Base-by-base conservation (phyloP, 2,329 filamentous ascomycete genomes). In the Oidium heveae region DNA sequence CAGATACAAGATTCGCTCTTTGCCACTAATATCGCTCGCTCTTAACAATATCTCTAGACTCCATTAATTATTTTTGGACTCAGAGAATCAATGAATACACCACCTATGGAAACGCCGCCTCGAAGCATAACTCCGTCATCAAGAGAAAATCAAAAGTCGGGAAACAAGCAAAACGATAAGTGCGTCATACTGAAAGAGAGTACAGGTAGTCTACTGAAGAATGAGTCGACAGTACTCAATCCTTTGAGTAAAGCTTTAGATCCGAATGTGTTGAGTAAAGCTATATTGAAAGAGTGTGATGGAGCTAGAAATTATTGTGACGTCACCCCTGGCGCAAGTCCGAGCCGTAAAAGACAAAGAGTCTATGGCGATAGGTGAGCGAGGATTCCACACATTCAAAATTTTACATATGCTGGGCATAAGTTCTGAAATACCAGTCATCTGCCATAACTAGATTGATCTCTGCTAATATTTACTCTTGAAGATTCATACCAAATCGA, bases 401-500 rank as follows among this genome's bases (percentile, higher is more conserved):
- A 46, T 6, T 7, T 18, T 32, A 33, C 8, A 54, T n/a, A 6
- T 55, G 94, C 91, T 63, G 24, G 20, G n/a, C 10, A 28, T 4
- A 28, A 18, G 39, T n/a, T n/a, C n/a, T n/a, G 12, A 43, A 20
- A 43, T 43, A 10, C 39, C 6, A 43, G 7, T 43, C 9, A 43
- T 16, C 20, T 43, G 16, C 20, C n/a, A 7, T n/a, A 43, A 43
- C 10, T n/a, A 43, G 39, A 43, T n/a, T 43, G 6, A 43, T 43
- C 39, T n/a, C 12, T n/a, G 39, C 15, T 20, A 43, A 43, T 16
- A 32, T 32, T 32, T 32, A 32, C 28, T 8, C 28, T 32, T 36
- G 8, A n/a, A 55, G 54, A 22, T 98, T 98, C 66, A 96, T 98
- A 61, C 91, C 91, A 32, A 93, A 91, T 62, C 79, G 91, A 44